Conservation (phyloP, 208 protist genomes). For the Acanthamoeba quina region DNA sequence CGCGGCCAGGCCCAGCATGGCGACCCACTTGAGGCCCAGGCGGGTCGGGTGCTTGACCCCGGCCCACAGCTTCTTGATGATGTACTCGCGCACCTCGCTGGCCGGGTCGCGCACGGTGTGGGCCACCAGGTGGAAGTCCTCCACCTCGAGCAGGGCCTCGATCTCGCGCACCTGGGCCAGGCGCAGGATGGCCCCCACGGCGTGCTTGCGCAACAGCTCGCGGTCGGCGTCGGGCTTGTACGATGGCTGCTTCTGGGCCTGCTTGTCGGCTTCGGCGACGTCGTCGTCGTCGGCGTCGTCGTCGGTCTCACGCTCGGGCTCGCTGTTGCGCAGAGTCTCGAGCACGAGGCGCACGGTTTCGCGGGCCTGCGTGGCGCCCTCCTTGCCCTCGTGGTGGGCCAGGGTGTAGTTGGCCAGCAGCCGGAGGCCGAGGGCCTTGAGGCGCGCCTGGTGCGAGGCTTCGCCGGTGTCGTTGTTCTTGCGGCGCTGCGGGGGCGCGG, state of each 20-base stretch:
- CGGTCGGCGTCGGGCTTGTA: background rate
- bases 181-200: constrained; percentile 24
- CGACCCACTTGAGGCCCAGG: constrained; percentile 40
- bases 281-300: background rate
- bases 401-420: constrained; percentile 41
- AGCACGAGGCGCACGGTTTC: constrained; percentile 28
- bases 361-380: background rate
- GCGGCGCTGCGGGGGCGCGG: background rate
- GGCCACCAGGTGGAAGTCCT: constrained; percentile 49
- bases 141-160: constrained; percentile 33
- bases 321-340: background rate
- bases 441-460: constrained; percentile 1
- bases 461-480: background rate
- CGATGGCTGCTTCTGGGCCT: background rate
- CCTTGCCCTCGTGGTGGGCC: background rate
- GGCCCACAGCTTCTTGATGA: constrained; percentile 52
- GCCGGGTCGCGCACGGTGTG: background rate
- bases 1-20: constrained; percentile 32
- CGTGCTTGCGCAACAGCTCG: constrained; percentile 20
- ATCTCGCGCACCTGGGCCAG: constrained; percentile 36
- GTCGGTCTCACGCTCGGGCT: background rate
- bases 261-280: background rate
- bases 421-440: constrained; percentile 44
- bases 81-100: constrained; percentile 47
- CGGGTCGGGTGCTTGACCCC: constrained; percentile 14